Evolutionary conservation across 495 filamentous ascomycete genomes (phyloP).

Genomic region (Podospora pseudoanserina): DNA sequence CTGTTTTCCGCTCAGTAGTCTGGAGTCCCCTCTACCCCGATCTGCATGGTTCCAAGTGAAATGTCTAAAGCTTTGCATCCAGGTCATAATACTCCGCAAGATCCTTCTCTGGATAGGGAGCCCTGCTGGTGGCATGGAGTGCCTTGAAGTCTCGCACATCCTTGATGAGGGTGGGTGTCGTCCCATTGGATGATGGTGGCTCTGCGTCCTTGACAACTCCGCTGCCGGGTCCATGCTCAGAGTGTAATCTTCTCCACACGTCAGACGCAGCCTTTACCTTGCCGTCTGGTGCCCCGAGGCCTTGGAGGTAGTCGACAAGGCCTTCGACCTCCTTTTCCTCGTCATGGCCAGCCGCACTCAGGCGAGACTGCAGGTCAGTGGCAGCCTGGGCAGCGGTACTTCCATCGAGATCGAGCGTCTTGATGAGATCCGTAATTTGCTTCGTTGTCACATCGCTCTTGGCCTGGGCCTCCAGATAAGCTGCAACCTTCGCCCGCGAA

Average conservation of each 20-base stretch:
- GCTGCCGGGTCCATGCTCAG: conserved; percentile 38
- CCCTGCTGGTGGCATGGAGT: conserved; percentile 60
- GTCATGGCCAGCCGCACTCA: conserved; percentile 35
- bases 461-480: conserved; percentile 77
- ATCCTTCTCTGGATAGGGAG: conserved; percentile 66
- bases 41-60: not conserved
- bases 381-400: conserved; percentile 24
- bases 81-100: conserved; percentile 79
- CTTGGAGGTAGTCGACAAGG: conserved; percentile 37
- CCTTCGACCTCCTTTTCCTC: conserved; percentile 31
- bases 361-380: conserved; percentile 32
- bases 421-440: conserved; percentile 53
- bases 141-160: conserved; percentile 78
- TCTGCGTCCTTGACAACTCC: conserved; percentile 42
- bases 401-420: conserved; percentile 28
- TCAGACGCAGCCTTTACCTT: conserved; percentile 34
- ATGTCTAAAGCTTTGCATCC: conserved; percentile 60
- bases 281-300: conserved; percentile 32
- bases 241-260: conserved; percentile 49
- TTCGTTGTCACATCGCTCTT: conserved; percentile 45
- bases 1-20: not conserved
- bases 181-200: conserved; percentile 41
- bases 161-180: conserved; percentile 54
- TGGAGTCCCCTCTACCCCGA: not conserved
- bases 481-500: conserved; percentile 70